Evolutionary conservation across 768 basidiomycete species (phyloP), one percentile per base, ranked within the genome.

Genomic region (Saitozyma sp.): DNA sequence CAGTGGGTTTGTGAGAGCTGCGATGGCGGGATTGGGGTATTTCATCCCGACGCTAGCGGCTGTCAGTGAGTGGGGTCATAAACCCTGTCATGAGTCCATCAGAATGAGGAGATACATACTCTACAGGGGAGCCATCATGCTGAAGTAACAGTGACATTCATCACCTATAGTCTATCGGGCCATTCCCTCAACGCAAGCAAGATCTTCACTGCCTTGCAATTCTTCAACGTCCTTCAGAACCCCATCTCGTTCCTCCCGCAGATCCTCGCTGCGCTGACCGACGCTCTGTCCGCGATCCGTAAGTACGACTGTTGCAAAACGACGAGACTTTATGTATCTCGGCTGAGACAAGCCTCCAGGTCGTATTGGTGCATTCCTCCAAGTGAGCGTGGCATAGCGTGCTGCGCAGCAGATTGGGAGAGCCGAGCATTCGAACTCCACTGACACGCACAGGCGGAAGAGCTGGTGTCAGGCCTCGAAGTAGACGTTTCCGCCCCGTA

Each of bases 101-200:
- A 29, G 29, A 29, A n/a, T n/a, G 29, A 29, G 5, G 29, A 29
- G 29, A 29, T 29, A 29, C 29, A 29, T 5, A 2, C 29, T 29
- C 2, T 29, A 29, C 29, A 29, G 29, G 29, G 29, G 29, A 5
- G 29, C 2, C 2, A 29, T 29, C 29, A 29, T 29, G 29, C 29
- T 29, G 29, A 29, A 29, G 29, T 2, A 2, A 3, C 43, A 75
- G 74, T 78, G 42, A 68, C 78, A 0, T 75, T 88, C 85, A 84
- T 89, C 63, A 87, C 87, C 0, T 89, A 88, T 68, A 81, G 83
- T 1, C 75, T 88, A 16, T 84, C 80, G 37, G 85, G 85, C 10
- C 85, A 87, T 59, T 67, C 80, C 9, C 81, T 87, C 43, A 82
- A 84, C 58, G 76, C 86, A 1, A 84, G 85, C 0, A 79, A 82